Base-by-base conservation (phyloP, 345 rosid genomes). In the Diplotaxis tenuifolia region DNA sequence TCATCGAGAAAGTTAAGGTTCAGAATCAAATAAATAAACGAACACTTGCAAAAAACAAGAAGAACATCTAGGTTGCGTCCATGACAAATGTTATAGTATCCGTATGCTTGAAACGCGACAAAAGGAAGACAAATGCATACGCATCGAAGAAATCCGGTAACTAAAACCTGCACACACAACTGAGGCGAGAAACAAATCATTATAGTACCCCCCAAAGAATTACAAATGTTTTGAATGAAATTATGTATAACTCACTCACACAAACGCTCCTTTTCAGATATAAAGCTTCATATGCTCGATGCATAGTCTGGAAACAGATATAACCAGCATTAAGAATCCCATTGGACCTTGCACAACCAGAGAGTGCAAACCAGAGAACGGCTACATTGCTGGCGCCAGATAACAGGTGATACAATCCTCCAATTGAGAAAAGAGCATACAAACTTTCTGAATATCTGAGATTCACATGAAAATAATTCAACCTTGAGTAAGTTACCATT, bases 291-390 rank as follows among this genome's bases (percentile, higher is more conserved):
- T 88, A 89, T 68, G 80, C 86, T 73, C 31, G 85, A 78, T 88
- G 90, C 90, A 94, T 87, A 0, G 92, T 84, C 87, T 87, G 92
- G 80, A 89, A 89, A 83, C 97, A 85, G 61, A 87, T 69, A 79
- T 89, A 94, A 68, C 97, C 97, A 78, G 98, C 96, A 85, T 91
- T 87, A 59, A 94, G 84, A 83, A 91, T 82, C 75, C 98, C 98
- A 71, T 94, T 94, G 34, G 98, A 89, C 82, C 98, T 89, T 79
- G 98, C 94, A 86, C 83, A 84, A 61, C 90, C 85, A 66, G 97
- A 94, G 65, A 89, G 82, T 28, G 96, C 89, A 85, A 94, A 79
- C 86, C 89, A 91, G 67, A 92, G 79, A 56, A 82, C 86, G 27
- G 93, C 89, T 67, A 78, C 78, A 79, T 83, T 85, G 71, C 78